Percentiles rank a stretch among this genome's conserved stretches.
Conservation (phyloP, 1,139 yeast species). For the Taphrina pruni region DNA sequence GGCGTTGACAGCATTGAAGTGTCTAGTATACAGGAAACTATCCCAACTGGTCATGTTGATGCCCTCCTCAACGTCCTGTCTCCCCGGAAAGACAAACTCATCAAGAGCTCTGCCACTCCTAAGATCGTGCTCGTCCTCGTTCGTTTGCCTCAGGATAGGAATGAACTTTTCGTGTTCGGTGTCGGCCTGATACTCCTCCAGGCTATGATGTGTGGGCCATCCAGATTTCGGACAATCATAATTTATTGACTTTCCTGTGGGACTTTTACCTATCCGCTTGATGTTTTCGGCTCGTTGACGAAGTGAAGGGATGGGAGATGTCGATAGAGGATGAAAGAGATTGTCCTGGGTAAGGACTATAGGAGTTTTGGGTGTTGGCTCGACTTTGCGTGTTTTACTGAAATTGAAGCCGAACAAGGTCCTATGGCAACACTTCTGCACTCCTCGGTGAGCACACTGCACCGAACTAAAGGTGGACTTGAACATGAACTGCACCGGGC, state of each 20-base stretch:
- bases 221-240: slow-evolving; percentile 93
- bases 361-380: background rate
- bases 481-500: slow-evolving; percentile 4
- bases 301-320: slow-evolving; percentile 84
- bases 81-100: slow-evolving; percentile 89
- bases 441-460: background rate
- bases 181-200: slow-evolving; percentile 88
- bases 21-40: slow-evolving; percentile 87
- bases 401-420: slow-evolving; percentile 25
- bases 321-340: slow-evolving; percentile 84
- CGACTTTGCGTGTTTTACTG: slow-evolving; percentile 1
- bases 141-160: slow-evolving; percentile 80
- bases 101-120: slow-evolving; percentile 93
- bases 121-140: slow-evolving; percentile 91
- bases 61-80: slow-evolving; percentile 75
- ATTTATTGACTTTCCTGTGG: slow-evolving; percentile 78
- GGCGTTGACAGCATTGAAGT: slow-evolving; percentile 93
- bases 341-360: slow-evolving; percentile 64
- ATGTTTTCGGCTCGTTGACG: slow-evolving; percentile 91
- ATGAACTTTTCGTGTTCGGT: slow-evolving; percentile 67
- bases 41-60: slow-evolving; percentile 90
- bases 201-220: slow-evolving; percentile 91
- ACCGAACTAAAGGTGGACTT: background rate
- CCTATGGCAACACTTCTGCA: slow-evolving; percentile 20
- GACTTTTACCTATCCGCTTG: slow-evolving; percentile 85